Percentiles rank a stretch among this genome's conserved stretches.
Conservation (phyloP, 1,284 basidiomycete genomes). For the Sporisorium graminicola region DNA sequence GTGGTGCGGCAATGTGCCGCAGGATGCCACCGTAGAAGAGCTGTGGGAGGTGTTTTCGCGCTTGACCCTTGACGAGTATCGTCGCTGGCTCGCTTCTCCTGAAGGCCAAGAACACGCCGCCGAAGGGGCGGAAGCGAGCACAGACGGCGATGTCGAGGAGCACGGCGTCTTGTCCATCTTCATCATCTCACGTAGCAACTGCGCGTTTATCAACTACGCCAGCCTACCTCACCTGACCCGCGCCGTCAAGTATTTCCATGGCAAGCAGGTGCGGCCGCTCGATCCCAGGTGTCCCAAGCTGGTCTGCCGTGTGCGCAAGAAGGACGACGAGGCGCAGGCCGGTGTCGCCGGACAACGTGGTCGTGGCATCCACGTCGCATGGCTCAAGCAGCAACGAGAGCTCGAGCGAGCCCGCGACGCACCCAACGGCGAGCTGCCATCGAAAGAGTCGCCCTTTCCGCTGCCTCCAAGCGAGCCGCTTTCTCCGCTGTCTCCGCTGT, state of each 20-base stretch:
- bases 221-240: constrained; percentile 76
- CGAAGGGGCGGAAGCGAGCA: not conserved
- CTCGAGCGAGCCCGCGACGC: constrained; percentile 26
- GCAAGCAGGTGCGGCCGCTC: constrained; percentile 75
- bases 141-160: constrained; percentile 37
- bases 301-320: constrained; percentile 85
- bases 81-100: constrained; percentile 17
- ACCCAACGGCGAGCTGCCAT: not conserved
- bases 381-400: constrained; percentile 75
- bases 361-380: constrained; percentile 83
- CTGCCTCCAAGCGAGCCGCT: constrained; percentile 18
- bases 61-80: constrained; percentile 38
- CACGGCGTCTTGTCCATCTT: constrained; percentile 87
- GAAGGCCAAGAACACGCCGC: constrained; percentile 18
- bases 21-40: constrained; percentile 86
- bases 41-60: constrained; percentile 83
- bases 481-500: constrained; percentile 17
- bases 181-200: constrained; percentile 89
- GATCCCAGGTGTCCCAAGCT: constrained; percentile 82
- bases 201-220: constrained; percentile 91
- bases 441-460: not conserved
- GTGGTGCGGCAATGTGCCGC: constrained; percentile 91
- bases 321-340: constrained; percentile 86
- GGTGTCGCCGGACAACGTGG: constrained; percentile 93
- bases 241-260: constrained; percentile 82